These are phyloP conservation scores for Pharus latifolius DNA, from an alignment of 176 grass and related monocot species.

Conservation along the genomic window DNA sequence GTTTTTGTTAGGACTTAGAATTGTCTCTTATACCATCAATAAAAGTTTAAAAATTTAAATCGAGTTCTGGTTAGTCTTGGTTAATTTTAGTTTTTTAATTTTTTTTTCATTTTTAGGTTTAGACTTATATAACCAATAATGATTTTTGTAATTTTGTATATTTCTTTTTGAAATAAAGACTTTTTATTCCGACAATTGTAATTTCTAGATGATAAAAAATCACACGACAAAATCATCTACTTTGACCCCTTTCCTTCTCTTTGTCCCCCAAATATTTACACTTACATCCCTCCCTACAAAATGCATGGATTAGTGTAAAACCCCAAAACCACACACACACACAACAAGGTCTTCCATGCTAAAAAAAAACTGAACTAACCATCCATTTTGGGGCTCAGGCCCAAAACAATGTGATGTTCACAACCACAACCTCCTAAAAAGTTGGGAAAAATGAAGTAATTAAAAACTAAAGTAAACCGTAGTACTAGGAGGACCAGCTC, in stretches of 20 bases:
- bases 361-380: neutral
- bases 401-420: neutral
- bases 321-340: neutral
- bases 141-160: no score
- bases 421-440: slow-evolving; percentile 11
- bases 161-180: no score
- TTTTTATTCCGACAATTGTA: no score
- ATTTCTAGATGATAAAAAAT: no score
- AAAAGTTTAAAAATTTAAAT: no score
- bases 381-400: neutral
- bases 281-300: neutral
- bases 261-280: neutral
- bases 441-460: slow-evolving; percentile 3
- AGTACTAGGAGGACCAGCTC: slow-evolving; percentile 48
- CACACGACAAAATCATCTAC: neutral
- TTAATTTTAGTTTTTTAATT: no score
- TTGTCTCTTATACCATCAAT: no score
- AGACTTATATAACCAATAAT: no score
- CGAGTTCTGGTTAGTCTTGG: no score
- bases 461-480: neutral
- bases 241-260: neutral
- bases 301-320: neutral
- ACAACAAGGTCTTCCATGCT: slow-evolving; percentile 13
- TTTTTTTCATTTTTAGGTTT: no score
- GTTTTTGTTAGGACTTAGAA: no score